Evolutionary conservation across 805 yeast species (phyloP).

Genomic region (Isabelozyma pseudorhagii): DNA sequence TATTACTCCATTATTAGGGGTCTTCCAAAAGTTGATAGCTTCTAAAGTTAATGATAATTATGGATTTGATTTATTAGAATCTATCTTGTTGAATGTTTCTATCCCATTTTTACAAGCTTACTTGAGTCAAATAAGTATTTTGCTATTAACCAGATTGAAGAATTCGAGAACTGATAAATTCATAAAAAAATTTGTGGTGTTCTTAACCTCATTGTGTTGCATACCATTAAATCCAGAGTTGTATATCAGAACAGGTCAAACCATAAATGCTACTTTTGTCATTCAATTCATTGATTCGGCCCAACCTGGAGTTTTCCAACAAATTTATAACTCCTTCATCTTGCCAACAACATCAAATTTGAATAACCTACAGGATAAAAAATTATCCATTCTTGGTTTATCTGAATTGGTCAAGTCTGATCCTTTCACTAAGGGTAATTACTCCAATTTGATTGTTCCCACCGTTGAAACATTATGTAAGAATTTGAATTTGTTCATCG

Average conservation of each 20-base stretch:
- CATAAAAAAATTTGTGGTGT: conserved; percentile 65
- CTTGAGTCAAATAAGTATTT: conserved; percentile 67
- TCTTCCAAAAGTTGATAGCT: conserved; percentile 90
- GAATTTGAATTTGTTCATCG: conserved; percentile 25
- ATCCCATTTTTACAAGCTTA: conserved; percentile 47
- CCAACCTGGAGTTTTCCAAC: conserved; percentile 58
- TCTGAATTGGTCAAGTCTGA: conserved; percentile 37
- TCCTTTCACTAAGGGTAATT: conserved; percentile 16
- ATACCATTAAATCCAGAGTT: conserved; percentile 19
- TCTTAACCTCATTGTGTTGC: conserved; percentile 52
- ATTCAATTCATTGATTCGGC: conserved; percentile 68
- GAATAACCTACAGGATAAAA: conserved; percentile 54
- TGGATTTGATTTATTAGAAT: conserved; percentile 83
- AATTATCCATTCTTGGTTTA: conserved; percentile 50
- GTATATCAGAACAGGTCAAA: conserved; percentile 31
- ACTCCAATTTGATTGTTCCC: conserved; percentile 19
- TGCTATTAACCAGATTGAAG: conserved; percentile 78
- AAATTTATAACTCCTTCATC: conserved; percentile 47
- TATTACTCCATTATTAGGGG: conserved; percentile 83
- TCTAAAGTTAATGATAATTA: conserved; percentile 75
- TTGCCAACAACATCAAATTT: conserved; percentile 49
- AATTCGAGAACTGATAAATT: conserved; percentile 78
- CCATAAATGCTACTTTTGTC: conserved; percentile 45
- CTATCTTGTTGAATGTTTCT: conserved; percentile 59
- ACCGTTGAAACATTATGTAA: conserved; percentile 31